Conservation (phyloP, 305 asterid genomes). For the Rubia balearica region DNA sequence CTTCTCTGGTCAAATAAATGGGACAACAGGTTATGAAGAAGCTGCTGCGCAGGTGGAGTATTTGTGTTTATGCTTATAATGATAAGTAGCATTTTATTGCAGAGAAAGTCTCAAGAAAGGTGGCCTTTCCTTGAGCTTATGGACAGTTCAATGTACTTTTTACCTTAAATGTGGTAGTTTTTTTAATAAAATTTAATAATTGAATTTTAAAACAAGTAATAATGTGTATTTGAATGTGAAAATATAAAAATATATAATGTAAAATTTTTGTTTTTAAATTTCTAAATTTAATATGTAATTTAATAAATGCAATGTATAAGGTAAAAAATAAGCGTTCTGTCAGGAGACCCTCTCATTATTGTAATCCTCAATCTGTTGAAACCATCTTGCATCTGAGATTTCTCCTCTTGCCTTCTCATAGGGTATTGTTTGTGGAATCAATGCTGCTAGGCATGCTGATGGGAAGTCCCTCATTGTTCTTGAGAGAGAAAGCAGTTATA, state of each 20-base stretch:
- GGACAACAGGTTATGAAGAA: constrained; percentile 98
- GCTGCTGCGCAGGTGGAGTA: constrained; percentile 92
- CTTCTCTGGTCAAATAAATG: constrained; percentile 98
- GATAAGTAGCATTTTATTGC: neutral
- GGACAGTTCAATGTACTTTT: no score
- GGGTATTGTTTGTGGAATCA: constrained; percentile 95
- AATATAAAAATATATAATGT: no score
- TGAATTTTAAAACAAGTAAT: no score
- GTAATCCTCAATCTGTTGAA: constrained; percentile 8
- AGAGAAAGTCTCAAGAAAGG: no score
- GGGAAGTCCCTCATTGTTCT: constrained; percentile 78
- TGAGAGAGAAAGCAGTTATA: constrained; percentile 97
- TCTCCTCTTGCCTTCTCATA: constrained; percentile 25
- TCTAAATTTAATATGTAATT: no score
- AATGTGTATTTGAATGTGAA: no score
- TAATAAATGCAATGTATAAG: no score
- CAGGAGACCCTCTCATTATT: neutral
- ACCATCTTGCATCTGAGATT: neutral
- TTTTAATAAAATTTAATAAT: no score
- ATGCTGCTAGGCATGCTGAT: constrained; percentile 91
- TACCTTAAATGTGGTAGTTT: no score
- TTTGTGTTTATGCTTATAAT: constrained; percentile 16
- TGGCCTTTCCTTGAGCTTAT: no score
- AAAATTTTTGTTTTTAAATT: no score
- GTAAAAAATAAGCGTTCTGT: no score